Base-by-base conservation (phyloP, 257 asterid genomes). In the Primulina huaijiensis region DNA sequence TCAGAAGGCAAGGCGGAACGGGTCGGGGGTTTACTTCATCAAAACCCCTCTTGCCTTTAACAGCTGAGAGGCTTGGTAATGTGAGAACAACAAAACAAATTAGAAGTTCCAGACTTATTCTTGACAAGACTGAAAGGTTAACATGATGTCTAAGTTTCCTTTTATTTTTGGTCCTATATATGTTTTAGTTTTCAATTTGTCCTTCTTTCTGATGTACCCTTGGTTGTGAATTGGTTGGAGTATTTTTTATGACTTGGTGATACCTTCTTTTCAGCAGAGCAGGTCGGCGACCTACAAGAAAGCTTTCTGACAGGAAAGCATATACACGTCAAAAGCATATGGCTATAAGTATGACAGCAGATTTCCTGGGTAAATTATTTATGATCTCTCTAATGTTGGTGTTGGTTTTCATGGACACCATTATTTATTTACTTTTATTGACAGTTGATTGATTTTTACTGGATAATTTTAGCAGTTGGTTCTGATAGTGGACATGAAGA, bases 401-500 rank as follows among this genome's bases (percentile, higher is more conserved):
- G 23, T 64, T 50, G 64, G 25, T 72, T 63, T 75, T 75, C 23
- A 21, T 25, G 11, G 55, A 43, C 50, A 20, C 55, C 6, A 9
- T 63, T 19, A 62, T 19, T 50, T 73, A 33, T 9, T 64, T 68
- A 37, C 61, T 34, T 33, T 60, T 74, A 27, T 64, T 70, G 62
- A 38, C 60, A 59, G 70, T 67, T 75, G 62, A 57, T 78, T 69
- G 30, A 37, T 59, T 55, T 27, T 25, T 62, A 66, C 66, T 74
- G 56, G 56, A 65, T 68, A 38, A 35, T 60, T 27, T 12, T 33
- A 5, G 46, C 79, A 84, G 92, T 85, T 84, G 88, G 94, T 70
- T 86, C 90, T 60, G 95, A 85, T 82, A 90, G 85, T 84, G 98
- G 97, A 72, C 93, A 82, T 73, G 98, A 92, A 69, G 97, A 87